Conservation (phyloP, 495 filamentous ascomycete genomes). For the Penicillium nucicola region DNA sequence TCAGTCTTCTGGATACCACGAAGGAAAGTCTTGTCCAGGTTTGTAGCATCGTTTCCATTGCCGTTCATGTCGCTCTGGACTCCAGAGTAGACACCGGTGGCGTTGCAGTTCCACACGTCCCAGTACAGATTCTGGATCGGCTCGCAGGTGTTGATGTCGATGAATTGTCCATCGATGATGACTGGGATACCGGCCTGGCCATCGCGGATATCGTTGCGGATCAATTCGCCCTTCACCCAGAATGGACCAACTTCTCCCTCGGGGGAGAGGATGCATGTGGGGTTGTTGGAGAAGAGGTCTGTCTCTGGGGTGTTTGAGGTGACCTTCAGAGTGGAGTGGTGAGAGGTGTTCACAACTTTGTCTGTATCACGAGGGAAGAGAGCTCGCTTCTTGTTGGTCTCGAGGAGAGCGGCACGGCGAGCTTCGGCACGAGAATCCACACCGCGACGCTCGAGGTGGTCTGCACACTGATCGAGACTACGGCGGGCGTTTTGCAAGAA, state of each 20-base stretch:
- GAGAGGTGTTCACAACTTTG: slow-evolving; percentile 17
- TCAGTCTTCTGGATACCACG: slow-evolving; percentile 52
- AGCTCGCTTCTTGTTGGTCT: slow-evolving; percentile 11
- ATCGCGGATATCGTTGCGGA: slow-evolving; percentile 50
- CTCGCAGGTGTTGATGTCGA: slow-evolving; percentile 51
- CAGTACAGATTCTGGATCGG: slow-evolving; percentile 45
- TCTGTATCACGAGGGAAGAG: slow-evolving; percentile 15
- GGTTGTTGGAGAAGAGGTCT: slow-evolving; percentile 20
- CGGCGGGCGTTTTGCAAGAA: slow-evolving; percentile 18
- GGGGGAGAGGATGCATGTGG: slow-evolving; percentile 20
- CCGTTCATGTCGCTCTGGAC: slow-evolving; percentile 18
- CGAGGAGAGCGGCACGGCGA: slow-evolving; percentile 18
- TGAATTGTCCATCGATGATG: slow-evolving; percentile 53
- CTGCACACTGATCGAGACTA: slow-evolving; percentile 14
- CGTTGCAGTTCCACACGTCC: slow-evolving; percentile 56
- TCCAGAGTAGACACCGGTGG: slow-evolving; percentile 51
- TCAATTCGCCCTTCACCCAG: slow-evolving; percentile 41
- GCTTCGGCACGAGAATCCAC: slow-evolving; percentile 18
- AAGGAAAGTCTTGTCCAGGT: slow-evolving; percentile 45
- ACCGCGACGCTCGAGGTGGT: slow-evolving; percentile 17
- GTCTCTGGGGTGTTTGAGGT: slow-evolving; percentile 14
- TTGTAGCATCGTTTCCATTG: slow-evolving; percentile 25
- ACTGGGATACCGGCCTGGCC: slow-evolving; percentile 44
- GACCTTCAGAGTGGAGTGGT: slow-evolving; percentile 13
- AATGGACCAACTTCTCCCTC: slow-evolving; percentile 30